phyloP scores from a whole-genome alignment of 164 flowering plant genomes.

The Chimonanthus praecox region DNA sequence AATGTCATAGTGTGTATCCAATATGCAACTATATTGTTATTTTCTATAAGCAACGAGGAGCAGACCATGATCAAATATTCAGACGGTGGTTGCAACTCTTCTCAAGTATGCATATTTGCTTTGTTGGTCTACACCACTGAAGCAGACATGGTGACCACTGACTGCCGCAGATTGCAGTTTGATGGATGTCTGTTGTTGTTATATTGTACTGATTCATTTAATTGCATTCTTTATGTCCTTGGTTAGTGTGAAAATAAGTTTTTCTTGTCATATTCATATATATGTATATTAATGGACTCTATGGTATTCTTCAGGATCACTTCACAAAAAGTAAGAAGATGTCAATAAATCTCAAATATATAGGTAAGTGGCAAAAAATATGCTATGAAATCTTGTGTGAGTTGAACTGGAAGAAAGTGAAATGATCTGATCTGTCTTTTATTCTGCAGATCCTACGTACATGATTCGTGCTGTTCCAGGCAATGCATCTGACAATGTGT shows the following conservation, averaged over 20 bases:
- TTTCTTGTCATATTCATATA: too few species aligned
- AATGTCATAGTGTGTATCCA: too few species aligned
- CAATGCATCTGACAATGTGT: constrained; percentile 58
- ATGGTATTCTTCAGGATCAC: constrained; percentile 29
- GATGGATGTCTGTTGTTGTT: background rate
- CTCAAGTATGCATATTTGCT: background rate
- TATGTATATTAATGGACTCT: background rate
- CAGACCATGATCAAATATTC: background rate
- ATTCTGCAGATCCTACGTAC: constrained; percentile 50
- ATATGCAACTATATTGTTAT: too few species aligned
- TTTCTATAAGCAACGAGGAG: background rate
- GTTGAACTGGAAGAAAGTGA: background rate
- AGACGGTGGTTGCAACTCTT: background rate
- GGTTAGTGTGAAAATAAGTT: background rate
- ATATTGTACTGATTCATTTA: background rate
- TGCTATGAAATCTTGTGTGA: background rate
- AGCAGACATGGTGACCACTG: background rate
- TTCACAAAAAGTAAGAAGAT: constrained; percentile 27
- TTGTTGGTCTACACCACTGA: background rate
- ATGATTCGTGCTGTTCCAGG: constrained; percentile 57
- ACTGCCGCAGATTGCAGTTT: background rate
- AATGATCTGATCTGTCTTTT: constrained; percentile 2
- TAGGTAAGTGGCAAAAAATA: constrained; percentile 24
- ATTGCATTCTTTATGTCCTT: background rate
- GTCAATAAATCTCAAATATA: constrained; percentile 42